phyloP scores from a whole-genome alignment of 805 yeast species.

The Scheffersomyces coipomensis region DNA sequence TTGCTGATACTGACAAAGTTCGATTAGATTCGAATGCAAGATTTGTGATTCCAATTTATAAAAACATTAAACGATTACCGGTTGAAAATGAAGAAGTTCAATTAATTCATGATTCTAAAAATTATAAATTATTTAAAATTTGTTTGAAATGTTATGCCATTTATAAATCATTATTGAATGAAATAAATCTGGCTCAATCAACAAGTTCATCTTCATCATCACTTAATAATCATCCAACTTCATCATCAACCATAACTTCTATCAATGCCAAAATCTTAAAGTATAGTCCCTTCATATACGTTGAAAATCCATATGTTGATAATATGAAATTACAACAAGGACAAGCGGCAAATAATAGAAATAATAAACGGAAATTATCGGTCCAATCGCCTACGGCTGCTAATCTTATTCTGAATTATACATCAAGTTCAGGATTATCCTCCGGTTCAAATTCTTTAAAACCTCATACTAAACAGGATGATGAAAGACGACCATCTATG shows the following conservation, averaged over 20 bases:
- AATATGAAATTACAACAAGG: neutral
- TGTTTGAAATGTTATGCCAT: constrained; percentile 32
- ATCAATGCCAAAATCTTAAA: neutral
- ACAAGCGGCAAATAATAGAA: neutral
- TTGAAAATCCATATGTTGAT: constrained; percentile 31
- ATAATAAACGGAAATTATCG: neutral
- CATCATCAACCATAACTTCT: constrained; percentile 10
- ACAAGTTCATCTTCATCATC: too few species aligned
- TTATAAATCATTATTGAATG: constrained; percentile 11
- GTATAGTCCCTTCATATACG: constrained; percentile 16
- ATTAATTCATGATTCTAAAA: constrained; percentile 1
- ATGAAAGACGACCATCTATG: constrained; percentile 4
- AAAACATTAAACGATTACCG: constrained; percentile 12
- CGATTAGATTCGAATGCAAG: constrained; percentile 26
- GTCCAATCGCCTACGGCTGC: neutral
- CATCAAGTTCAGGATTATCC: neutral
- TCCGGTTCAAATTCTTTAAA: neutral
- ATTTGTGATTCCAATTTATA: constrained; percentile 34
- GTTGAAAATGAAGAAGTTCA: neutral
- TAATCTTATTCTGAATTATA: constrained; percentile 8
- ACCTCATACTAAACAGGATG: constrained; percentile 2
- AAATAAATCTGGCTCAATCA: too few species aligned
- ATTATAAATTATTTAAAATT: constrained; percentile 25
- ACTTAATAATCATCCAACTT: too few species aligned
- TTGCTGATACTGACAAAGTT: constrained; percentile 4